Evolutionary conservation across 345 rosid genomes (phyloP).

Genomic region (Populus alba): DNA sequence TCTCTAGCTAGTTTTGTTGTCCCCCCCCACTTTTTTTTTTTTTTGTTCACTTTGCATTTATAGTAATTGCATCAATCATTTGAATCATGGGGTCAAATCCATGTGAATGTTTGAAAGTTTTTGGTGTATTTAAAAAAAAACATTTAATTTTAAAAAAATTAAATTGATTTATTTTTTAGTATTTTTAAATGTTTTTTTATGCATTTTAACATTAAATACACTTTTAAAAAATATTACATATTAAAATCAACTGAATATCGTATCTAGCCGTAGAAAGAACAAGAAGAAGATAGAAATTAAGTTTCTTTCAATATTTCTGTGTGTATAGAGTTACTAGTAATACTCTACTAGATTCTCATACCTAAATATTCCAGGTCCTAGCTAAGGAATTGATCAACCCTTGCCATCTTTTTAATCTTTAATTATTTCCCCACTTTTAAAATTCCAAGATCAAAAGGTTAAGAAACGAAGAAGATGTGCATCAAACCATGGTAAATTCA

Average conservation of each 20-base stretch:
- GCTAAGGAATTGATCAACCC: neutral
- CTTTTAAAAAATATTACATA: too few relatives aligned
- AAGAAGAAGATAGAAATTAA: too few relatives aligned
- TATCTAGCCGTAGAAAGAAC: too few relatives aligned
- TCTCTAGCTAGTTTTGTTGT: neutral
- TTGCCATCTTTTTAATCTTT: neutral
- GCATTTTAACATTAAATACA: too few relatives aligned
- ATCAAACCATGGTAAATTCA: neutral
- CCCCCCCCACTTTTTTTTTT: neutral
- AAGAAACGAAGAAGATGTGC: neutral
- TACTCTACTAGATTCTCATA: neutral
- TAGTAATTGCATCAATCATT: constrained; percentile 2
- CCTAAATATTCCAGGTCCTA: neutral
- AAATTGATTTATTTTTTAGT: too few relatives aligned
- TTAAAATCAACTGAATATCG: too few relatives aligned
- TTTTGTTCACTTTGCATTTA: constrained; percentile 3
- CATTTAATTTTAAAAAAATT: too few relatives aligned
- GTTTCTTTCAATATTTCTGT: neutral
- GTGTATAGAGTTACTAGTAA: neutral
- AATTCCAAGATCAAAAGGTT: neutral
- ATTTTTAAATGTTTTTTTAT: too few relatives aligned
- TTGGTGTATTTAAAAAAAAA: too few relatives aligned
- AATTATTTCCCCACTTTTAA: neutral
- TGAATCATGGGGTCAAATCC: constrained; percentile 13
- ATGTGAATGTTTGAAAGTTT: too few relatives aligned